phyloP scores from a whole-genome alignment of 306 rosid species.

The Vicia sativa region DNA sequence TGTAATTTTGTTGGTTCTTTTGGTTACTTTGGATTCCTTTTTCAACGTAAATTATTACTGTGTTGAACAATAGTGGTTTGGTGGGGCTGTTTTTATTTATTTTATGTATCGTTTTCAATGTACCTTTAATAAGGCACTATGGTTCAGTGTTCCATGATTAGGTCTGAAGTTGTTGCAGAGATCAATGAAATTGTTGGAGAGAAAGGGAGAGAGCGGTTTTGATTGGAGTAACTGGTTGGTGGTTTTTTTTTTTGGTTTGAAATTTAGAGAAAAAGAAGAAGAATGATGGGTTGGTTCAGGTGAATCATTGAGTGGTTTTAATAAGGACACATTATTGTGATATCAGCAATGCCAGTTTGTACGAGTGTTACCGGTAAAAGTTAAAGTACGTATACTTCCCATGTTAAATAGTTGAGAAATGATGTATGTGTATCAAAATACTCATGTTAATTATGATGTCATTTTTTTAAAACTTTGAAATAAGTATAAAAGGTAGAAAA shows the following conservation, averaged over 20 bases:
- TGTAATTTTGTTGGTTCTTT: conserved; percentile 60
- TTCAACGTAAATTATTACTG: conserved; percentile 5
- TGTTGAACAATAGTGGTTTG: neutral
- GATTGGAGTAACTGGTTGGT: conserved; percentile 39
- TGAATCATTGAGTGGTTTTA: conserved; percentile 52
- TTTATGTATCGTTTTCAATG: conserved; percentile 2
- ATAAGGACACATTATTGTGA: conserved; percentile 36
- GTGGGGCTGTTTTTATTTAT: conserved; percentile 41
- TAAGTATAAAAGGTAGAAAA: too few species aligned
- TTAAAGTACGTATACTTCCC: neutral
- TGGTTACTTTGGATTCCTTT: conserved; percentile 35
- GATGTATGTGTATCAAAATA: too few species aligned
- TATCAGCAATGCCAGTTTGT: conserved; percentile 37
- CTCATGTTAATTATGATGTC: too few species aligned
- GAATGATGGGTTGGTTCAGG: conserved; percentile 31
- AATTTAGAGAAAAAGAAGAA: neutral
- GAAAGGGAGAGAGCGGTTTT: conserved; percentile 36
- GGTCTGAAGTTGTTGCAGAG: conserved; percentile 40
- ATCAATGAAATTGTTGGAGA: neutral
- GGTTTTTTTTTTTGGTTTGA: conserved; percentile 10
- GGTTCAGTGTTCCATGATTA: conserved; percentile 46
- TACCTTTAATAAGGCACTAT: conserved; percentile 45
- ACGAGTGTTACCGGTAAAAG: neutral
- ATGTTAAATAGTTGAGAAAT: neutral
- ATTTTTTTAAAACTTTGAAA: too few species aligned